A percentile compares a stretch with the other conserved stretches of the same genome.
phyloP scores from a whole-genome alignment of 2,329 filamentous ascomycete species.

The Trichoderma sp. region DNA sequence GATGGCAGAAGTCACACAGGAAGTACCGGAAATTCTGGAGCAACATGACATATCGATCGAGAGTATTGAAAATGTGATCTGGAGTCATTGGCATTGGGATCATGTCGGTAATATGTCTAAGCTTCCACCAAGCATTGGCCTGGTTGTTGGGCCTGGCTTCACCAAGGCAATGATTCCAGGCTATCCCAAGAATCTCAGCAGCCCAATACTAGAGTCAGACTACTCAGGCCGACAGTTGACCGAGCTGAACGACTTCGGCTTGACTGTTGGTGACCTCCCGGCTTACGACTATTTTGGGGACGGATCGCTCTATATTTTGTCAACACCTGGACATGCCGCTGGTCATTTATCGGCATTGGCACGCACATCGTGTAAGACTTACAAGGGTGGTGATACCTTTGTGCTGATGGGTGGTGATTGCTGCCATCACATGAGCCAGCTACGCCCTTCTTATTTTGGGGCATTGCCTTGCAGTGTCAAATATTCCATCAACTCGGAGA shows the following conservation, averaged over 20 bases:
- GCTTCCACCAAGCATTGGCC: background rate
- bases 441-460: too few relatives aligned
- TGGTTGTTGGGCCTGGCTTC: background rate
- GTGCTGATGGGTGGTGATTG: too few relatives aligned
- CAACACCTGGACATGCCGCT: background rate
- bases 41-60: background rate
- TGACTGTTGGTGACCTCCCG: background rate
- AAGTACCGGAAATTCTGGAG: background rate
- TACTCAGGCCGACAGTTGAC: too few relatives aligned
- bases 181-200: background rate
- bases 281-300: background rate
- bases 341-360: constrained; percentile 49
- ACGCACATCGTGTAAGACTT: too few relatives aligned
- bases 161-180: background rate
- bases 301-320: background rate
- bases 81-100: background rate
- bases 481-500: too few relatives aligned
- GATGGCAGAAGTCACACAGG: background rate
- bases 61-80: background rate
- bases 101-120: background rate
- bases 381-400: too few relatives aligned
- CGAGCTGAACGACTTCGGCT: background rate
- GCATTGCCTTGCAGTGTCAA: too few relatives aligned
- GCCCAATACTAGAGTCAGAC: too few relatives aligned
- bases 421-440: too few relatives aligned